phyloP scores from a whole-genome alignment of 176 grass and related monocot genomes.

The Cymbopogon citratus region DNA sequence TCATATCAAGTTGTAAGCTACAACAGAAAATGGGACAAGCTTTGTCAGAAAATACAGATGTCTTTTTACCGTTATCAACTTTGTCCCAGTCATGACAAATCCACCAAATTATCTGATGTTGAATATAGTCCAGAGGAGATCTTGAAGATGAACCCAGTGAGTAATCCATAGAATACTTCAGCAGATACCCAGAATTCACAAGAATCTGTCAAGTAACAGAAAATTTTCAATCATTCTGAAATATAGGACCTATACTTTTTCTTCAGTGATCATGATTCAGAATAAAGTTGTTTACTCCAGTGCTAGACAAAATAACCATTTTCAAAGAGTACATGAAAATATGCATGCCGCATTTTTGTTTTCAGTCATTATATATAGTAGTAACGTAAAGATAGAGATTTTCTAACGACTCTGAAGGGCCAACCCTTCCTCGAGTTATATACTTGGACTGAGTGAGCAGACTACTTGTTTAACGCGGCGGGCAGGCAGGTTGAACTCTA shows the following conservation, averaged over 20 bases:
- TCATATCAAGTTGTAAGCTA: neutral
- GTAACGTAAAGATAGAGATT: no score
- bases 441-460: no score
- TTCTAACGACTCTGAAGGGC: no score
- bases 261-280: no score
- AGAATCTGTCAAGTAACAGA: slow-evolving; percentile 37
- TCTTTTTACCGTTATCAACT: slow-evolving; percentile 64
- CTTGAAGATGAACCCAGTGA: slow-evolving; percentile 72
- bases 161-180: slow-evolving; percentile 68
- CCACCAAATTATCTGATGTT: slow-evolving; percentile 76
- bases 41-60: neutral
- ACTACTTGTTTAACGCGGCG: no score
- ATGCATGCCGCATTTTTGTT: neutral
- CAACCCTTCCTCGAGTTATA: no score
- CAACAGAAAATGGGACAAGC: neutral
- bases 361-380: no score
- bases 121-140: slow-evolving; percentile 64
- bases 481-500: no score
- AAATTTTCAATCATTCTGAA: neutral
- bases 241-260: neutral
- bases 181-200: slow-evolving; percentile 29
- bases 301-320: neutral
- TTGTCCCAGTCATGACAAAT: slow-evolving; percentile 53
- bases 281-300: neutral
- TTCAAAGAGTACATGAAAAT: neutral